Conservation (phyloP, 129 eudicot species). For the Flaveria brownii region DNA sequence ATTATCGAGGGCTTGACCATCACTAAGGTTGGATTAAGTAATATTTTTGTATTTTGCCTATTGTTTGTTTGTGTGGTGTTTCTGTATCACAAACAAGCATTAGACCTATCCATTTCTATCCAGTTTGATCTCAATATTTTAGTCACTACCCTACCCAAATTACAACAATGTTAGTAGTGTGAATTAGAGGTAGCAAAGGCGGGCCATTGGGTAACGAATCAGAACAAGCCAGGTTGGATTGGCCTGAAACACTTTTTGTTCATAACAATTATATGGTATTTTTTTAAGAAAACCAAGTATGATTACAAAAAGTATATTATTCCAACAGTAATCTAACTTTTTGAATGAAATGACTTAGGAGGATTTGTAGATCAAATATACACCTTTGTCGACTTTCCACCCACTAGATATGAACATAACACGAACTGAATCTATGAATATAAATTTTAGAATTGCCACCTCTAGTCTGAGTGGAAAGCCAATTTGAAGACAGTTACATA, state of each 20-base stretch:
- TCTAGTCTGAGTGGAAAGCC: constrained; percentile 3
- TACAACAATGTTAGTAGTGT: neutral
- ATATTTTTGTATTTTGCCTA: too few relatives aligned
- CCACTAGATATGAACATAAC: neutral
- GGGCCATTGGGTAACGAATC: neutral
- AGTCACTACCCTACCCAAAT: too few relatives aligned
- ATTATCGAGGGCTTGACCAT: too few relatives aligned
- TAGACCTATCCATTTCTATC: too few relatives aligned
- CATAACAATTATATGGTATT: neutral
- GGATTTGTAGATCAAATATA: neutral
- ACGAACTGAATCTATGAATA: neutral
- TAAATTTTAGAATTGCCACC: neutral
- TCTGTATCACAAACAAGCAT: too few relatives aligned
- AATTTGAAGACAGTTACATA: constrained; percentile 1
- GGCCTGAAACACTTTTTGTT: neutral
- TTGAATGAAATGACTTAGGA: neutral
- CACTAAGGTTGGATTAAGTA: too few relatives aligned
- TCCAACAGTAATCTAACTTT: neutral
- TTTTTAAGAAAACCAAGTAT: neutral
- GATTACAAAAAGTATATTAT: neutral
- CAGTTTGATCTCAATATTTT: too few relatives aligned
- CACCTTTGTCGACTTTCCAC: neutral
- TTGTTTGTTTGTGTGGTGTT: too few relatives aligned
- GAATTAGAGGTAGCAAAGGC: neutral
- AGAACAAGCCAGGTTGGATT: neutral